Conservation (phyloP, 2,329 filamentous ascomycete genomes). For the Pestalotiopsis sp. region DNA sequence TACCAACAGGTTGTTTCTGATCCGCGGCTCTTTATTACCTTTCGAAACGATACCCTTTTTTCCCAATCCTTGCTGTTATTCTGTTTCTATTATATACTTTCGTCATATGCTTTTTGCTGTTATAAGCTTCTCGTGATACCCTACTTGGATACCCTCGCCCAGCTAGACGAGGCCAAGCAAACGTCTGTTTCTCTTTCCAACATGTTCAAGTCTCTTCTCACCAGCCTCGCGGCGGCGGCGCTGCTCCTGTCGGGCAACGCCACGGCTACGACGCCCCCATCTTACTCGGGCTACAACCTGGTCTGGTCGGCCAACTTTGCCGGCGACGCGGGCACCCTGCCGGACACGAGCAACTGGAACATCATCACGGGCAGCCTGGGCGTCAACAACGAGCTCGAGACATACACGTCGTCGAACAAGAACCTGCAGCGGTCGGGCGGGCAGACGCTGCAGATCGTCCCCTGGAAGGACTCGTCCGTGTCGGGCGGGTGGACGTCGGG, state of each 20-base stretch:
- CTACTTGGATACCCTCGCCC: no score
- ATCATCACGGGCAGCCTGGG: constrained; percentile 16
- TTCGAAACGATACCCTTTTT: neutral
- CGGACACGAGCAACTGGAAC: constrained; percentile 13
- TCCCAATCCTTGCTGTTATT: constrained; percentile 3
- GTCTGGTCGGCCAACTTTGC: constrained; percentile 9
- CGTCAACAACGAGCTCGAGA: constrained; percentile 19
- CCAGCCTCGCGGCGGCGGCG: constrained; percentile 1
- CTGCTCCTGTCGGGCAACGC: neutral
- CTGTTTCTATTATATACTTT: neutral
- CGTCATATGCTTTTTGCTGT: no score
- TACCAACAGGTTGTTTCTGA: neutral
- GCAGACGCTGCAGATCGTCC: constrained; percentile 18
- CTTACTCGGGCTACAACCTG: constrained; percentile 10
- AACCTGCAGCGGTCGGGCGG: constrained; percentile 19
- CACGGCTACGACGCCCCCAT: constrained; percentile 12
- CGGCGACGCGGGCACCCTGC: constrained; percentile 7
- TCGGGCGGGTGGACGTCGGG: constrained; percentile 43
- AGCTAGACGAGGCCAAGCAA: no score
- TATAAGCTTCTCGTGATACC: no score
- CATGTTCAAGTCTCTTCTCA: constrained; percentile 6
- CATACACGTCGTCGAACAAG: constrained; percentile 14
- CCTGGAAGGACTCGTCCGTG: constrained; percentile 15
- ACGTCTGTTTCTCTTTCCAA: neutral
- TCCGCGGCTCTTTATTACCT: neutral